Evolutionary conservation across 1,284 basidiomycete genomes (phyloP), one percentile per base, ranked within the genome.

Genomic region (Papiliotrema nemorosa): DNA sequence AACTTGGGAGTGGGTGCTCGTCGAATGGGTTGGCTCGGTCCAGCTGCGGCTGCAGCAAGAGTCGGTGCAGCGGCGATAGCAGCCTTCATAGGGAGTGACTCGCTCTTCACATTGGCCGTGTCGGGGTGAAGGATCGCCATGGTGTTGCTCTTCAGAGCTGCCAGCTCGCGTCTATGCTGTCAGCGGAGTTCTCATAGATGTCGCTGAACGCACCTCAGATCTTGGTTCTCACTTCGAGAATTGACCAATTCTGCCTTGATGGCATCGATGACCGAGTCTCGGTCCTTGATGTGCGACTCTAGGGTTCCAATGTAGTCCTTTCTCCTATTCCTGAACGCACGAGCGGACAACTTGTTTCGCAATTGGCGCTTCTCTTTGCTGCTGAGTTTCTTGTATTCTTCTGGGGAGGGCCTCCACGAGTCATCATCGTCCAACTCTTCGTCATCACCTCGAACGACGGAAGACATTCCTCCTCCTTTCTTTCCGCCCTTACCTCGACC

Each of bases 351-450:
- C 83, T 97, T 97, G 79, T 97, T 97, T 52, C 94, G 78, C 35
- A 97, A 79, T 74, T 97, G 94, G 16, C 94, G 79, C 77, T 97
- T 97, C 77, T 97, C 93, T 77, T 97, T 97, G 69, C 84, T 87
- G 18, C 84, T 84, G 80, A 98, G 87, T 76, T 91, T 96, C 75
- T 89, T 87, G 78, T 97, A 97, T 63, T 94, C 91, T 63, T 97
- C 92, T 0, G 91, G 86, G 12, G 64, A 69, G 3, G 74, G 74
- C 51, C 74, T 57, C 74, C 74, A 76, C 34, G 66, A 68, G 45
- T 76, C 74, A 45, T 74, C 74, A 41, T 74, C 73, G 41, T 72
- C 72, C 1, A 74, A 29, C 33, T 74, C 72, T 47, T 73, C 72
- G 45, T 69, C 71, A 16, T 72, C 71, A 33, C 59, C 66, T 27